Percentiles rank a stretch among this genome's conserved stretches.
phyloP scores from a whole-genome alignment of 305 asterid genomes.

The Petunia hybrid region DNA sequence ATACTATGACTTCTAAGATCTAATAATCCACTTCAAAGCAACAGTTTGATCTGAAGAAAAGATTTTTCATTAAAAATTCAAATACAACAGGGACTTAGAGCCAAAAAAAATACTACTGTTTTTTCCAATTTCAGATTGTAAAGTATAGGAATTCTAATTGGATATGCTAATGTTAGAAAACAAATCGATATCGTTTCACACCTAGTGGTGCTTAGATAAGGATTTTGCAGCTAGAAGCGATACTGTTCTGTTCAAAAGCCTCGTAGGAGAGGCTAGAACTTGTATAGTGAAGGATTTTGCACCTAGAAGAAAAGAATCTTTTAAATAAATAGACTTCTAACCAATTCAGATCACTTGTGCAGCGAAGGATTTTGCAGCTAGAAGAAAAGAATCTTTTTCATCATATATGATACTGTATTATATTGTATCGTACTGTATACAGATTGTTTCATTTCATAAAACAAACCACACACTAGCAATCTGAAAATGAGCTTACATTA shows the following conservation, averaged over 20 bases:
- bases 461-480: too few relatives aligned
- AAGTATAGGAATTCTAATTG: neutral
- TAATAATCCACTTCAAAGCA: constrained; percentile 16
- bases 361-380: too few relatives aligned
- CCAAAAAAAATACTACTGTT: neutral
- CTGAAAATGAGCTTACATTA: too few relatives aligned
- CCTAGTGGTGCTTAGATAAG: neutral
- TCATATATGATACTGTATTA: too few relatives aligned
- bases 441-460: too few relatives aligned
- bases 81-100: neutral
- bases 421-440: too few relatives aligned
- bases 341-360: too few relatives aligned
- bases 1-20: neutral
- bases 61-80: neutral
- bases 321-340: too few relatives aligned
- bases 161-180: neutral
- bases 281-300: too few relatives aligned
- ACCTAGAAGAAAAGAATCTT: neutral
- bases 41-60: neutral
- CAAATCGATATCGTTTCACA: neutral
- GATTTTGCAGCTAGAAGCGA: too few relatives aligned
- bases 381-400: neutral
- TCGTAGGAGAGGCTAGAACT: neutral
- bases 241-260: constrained; percentile 11
- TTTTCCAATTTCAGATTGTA: neutral